Evolutionary conservation across 768 basidiomycete species (phyloP).

Genomic region (Russula abietina): DNA sequence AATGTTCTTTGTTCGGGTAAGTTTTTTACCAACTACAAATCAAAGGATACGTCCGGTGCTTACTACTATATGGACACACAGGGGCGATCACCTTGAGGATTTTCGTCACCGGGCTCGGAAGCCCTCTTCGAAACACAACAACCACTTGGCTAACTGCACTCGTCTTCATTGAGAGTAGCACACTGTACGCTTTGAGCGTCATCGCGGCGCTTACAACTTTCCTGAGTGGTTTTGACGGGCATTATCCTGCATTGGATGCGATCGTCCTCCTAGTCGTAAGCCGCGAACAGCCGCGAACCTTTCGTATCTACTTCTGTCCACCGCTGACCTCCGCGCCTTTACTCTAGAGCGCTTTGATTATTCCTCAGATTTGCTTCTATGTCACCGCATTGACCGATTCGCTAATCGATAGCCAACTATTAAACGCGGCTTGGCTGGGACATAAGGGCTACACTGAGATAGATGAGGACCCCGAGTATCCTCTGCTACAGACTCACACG

Average conservation of each 20-base stretch:
- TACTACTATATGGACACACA: not conserved
- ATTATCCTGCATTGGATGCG: not conserved
- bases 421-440: not conserved
- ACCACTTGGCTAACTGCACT: not conserved
- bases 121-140: not conserved
- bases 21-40: not conserved
- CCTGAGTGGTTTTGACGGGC: not conserved
- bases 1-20: slow-evolving; percentile 8
- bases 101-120: not conserved
- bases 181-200: not conserved
- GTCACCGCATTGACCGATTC: not conserved
- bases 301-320: not conserved
- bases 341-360: slow-evolving; percentile 3
- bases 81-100: slow-evolving; percentile 11
- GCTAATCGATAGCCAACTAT: not conserved
- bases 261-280: no score
- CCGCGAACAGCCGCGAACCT: not conserved
- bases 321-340: not conserved
- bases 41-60: not conserved
- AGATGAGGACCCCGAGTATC: not conserved
- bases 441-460: not conserved
- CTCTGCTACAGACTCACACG: not conserved
- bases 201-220: not conserved
- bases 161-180: slow-evolving; percentile 6
- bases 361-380: slow-evolving; percentile 14